These are phyloP conservation scores for Pleomassaria siparia DNA, from an alignment of 2,329 filamentous ascomycete genomes.

Conservation along the genomic window DNA sequence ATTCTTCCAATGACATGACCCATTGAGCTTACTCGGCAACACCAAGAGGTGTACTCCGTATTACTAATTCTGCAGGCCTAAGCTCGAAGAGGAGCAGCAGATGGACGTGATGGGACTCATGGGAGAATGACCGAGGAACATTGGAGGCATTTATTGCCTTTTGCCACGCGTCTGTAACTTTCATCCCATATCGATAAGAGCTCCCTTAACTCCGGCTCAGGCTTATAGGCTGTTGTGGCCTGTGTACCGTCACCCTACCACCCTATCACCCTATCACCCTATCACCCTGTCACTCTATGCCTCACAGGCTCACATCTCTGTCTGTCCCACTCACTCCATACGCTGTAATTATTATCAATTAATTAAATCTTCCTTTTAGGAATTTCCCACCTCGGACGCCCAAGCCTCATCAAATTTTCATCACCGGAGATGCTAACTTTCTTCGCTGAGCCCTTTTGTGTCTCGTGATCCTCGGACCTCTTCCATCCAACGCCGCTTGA, in stretches of 20 bases:
- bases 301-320: background rate
- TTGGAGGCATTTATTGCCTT: background rate
- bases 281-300: too few species aligned
- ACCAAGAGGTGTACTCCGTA: too few species aligned
- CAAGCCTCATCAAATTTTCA: conserved; percentile 1
- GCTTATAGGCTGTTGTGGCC: too few species aligned
- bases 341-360: too few species aligned
- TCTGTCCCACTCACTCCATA: conserved; percentile 9
- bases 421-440: background rate
- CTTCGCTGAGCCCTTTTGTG: background rate
- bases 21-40: background rate
- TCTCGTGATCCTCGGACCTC: background rate
- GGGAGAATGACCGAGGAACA: too few species aligned
- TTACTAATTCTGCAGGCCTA: conserved; percentile 3
- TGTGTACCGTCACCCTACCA: too few species aligned
- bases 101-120: conserved; percentile 5
- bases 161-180: conserved; percentile 9
- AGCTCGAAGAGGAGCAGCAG: conserved; percentile 8
- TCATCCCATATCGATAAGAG: conserved; percentile 12
- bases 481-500: too few species aligned
- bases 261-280: too few species aligned
- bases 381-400: conserved; percentile 1
- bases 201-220: too few species aligned
- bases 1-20: conserved; percentile 12
- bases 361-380: conserved; percentile 2